Evolutionary conservation across 306 rosid genomes (phyloP), one percentile per base, ranked within the genome.

Genomic region (Argentina anserina): DNA sequence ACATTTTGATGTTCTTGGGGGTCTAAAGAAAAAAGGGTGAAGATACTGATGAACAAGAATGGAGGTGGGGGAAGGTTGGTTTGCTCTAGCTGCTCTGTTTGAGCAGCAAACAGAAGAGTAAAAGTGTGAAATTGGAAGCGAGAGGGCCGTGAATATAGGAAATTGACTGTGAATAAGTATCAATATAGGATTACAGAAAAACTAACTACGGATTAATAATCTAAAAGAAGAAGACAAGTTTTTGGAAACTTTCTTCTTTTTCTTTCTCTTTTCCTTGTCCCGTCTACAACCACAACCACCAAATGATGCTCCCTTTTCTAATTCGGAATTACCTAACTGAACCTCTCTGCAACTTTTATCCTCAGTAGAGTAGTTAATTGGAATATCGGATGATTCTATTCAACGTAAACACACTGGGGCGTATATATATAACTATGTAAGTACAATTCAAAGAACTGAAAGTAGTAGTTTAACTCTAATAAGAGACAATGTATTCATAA

Each of bases 71-170:
- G 79, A 65, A 62, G 65, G 28, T 21, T 76, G 74, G 39, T 73
- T 78, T 71, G 33, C 62, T 58, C 37, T n/a, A n/a, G n/a, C n/a
- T 58, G n/a, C 62, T 25, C 8, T 58, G 64, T 58, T 28, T 68
- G 63, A 41, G 83, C 59, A 73, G 65, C 65, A 59, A 59, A 71
- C 28, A 20, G 81, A 61, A 75, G 75, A 79, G 74, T 77, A 61
- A 64, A 75, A 33, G 80, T 67, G 50, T 49, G 65, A 49, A 47
- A 55, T 65, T 67, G 79, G 81, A 74, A 83, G 84, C 67, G 80
- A 84, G 81, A 81, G 79, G 80, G 97, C 88, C 97, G 97, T 91
- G 98, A 91, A 86, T 89, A 83, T 86, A 86, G 97, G 98, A 78
- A 75, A 75, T 72, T 73, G 90, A 86, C 77, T 78, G 87, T 70